Percentiles rank a stretch among this genome's conserved stretches.
Conservation (phyloP, 495 filamentous ascomycete genomes). For the Xylaria grammica region DNA sequence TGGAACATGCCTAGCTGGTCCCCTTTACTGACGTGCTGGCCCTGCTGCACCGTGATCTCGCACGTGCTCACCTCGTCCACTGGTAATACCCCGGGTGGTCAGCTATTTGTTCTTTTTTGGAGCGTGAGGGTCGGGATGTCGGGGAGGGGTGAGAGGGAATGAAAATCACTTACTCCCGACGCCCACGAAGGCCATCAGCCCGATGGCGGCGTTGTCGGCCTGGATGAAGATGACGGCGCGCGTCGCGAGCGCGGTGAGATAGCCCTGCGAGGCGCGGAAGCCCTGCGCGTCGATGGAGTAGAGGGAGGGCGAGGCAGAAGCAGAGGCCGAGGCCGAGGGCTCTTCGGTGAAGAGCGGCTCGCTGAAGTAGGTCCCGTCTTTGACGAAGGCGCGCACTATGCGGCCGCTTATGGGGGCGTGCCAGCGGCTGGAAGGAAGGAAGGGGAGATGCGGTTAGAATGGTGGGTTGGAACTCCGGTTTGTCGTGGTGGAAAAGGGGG, state of each 20-base stretch:
- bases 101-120: too few species aligned
- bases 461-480: neutral
- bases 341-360: constrained; percentile 56
- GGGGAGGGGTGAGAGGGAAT: too few species aligned
- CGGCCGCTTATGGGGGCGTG: constrained; percentile 66
- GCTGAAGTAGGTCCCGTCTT: constrained; percentile 71
- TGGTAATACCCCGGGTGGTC: too few species aligned
- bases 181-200: constrained; percentile 67
- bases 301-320: neutral
- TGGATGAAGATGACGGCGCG: constrained; percentile 71
- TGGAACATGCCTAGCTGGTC: constrained; percentile 77
- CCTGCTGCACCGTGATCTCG: constrained; percentile 66
- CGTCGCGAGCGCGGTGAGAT: constrained; percentile 63
- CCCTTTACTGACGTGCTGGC: constrained; percentile 66
- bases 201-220: constrained; percentile 68
- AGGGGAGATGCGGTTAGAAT: neutral
- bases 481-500: neutral
- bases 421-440: constrained; percentile 52
- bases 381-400: constrained; percentile 59
- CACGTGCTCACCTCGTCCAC: constrained; percentile 75
- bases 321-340: constrained; percentile 14
- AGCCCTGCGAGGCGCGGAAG: constrained; percentile 55
- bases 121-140: too few species aligned
- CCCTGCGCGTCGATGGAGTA: constrained; percentile 41
- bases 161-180: too few species aligned